These are phyloP conservation scores for Apiospora saccharicola DNA, from an alignment of 2,329 filamentous ascomycete genomes.

Conservation along the genomic window DNA sequence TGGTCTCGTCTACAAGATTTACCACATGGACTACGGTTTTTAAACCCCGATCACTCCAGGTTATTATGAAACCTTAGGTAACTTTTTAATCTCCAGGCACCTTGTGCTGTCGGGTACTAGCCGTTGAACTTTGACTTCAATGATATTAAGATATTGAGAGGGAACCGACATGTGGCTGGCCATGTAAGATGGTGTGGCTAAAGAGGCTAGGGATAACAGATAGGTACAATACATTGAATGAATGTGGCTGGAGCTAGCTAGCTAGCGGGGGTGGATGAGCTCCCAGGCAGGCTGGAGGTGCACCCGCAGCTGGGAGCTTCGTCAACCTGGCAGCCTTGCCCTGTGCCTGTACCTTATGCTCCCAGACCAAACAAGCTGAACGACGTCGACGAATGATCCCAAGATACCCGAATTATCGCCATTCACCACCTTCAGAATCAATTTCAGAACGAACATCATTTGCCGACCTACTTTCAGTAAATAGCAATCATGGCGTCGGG, in stretches of 20 bases:
- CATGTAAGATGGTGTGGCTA: neutral
- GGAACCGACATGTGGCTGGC: neutral
- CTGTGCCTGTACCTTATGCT: slow-evolving; percentile 24
- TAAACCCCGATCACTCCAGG: too few species aligned
- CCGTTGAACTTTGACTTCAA: too few species aligned
- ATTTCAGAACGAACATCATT: slow-evolving; percentile 20
- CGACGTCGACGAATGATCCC: slow-evolving; percentile 24
- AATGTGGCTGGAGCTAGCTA: neutral
- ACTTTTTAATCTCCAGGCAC: too few species aligned
- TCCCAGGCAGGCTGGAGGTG: slow-evolving; percentile 11
- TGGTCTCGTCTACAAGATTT: too few species aligned
- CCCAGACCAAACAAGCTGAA: slow-evolving; percentile 25
- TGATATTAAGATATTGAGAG: too few species aligned
- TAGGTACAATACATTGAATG: neutral
- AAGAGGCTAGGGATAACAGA: neutral
- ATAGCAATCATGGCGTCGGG: slow-evolving; percentile 77
- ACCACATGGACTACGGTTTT: too few species aligned
- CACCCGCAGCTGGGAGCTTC: slow-evolving; percentile 33
- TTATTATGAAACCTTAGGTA: too few species aligned
- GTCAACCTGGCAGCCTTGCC: slow-evolving; percentile 41
- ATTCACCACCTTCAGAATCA: slow-evolving; percentile 26
- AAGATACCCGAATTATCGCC: slow-evolving; percentile 25
- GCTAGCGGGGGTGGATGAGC: slow-evolving; percentile 3
- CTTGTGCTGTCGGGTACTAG: too few species aligned
- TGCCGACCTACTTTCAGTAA: slow-evolving; percentile 15